Evolutionary conservation across 106 monocot species (phyloP), one percentile per base, ranked within the genome.

Genomic region (Apostasia shenzhenica): DNA sequence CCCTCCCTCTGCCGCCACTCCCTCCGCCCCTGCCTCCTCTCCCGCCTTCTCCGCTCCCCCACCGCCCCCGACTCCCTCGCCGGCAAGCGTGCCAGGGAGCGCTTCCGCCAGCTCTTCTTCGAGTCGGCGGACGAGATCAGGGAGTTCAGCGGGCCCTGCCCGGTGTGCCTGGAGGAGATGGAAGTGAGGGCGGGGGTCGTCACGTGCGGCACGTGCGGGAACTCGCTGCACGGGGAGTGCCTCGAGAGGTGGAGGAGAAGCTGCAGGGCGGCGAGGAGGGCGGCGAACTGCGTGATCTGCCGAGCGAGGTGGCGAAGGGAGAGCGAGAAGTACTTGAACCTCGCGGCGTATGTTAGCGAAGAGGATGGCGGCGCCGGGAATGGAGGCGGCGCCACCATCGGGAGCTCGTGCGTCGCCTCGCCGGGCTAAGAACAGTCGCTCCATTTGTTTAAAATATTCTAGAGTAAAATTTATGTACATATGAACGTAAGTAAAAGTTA

Each of bases 281-380:
- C 67, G 38, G 86, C 81, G 5, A 95, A 44, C 14, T 95, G 95
- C 71, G 91, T 91, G 5, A 79, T 91, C 44, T 91, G 95, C 73
- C 57, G 91, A 57, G 86, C 95, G 11, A 77, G 86, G 72, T 95
- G 95, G 95, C 81, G 78, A 67, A 81, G 74, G 69, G 48, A 73
- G 68, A 52, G 54, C 40, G 84, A 79, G 65, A 26, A 45, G 61
- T 95, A 95, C 44, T 54, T 95, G 4, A 95, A 95, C 70, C 76
- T 95, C 2, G 78, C 79, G 2, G 80, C 84, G 0, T 90, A 88
- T 55, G 69, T 73, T 3, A 66, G 67, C n/a, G 77, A 75, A 5
- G 89, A 76, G 7, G 81, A 56, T 0, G 77, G 49, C 8, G 69
- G 41, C 37, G 79, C 40, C 2, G 46, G 8, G 1, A 44, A 48